Evolutionary conservation across 352 stramenopile genomes (phyloP), one percentile per base, ranked within the genome.

Genomic region (Phytopythium sindhum): DNA sequence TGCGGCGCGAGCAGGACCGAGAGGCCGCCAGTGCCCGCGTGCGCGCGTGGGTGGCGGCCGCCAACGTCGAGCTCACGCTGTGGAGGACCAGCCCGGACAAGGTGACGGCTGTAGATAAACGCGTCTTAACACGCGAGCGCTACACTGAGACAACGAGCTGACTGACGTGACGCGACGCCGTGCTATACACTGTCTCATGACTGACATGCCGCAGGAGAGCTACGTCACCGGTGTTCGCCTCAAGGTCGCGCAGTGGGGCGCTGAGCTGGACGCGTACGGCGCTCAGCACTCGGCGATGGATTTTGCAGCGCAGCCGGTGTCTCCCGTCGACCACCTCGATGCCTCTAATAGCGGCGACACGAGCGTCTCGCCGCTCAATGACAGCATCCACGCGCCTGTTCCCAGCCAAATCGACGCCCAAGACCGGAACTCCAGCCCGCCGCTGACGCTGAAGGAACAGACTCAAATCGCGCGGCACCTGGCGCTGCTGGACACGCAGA

Each of bases 401-500:
- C 2, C 15, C 23, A 7, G 1, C 45, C 42, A 24, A 0, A 10
- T 3, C 15, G 42, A 10, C 42, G 42, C 0, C 12, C 42, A 24
- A 6, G 42, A 23, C 15, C 17, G 8, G 0, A 21, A 14, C 5
- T 53, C 21, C n/a, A 31, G 29, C 33, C 23, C 37, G 53, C 33
- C 53, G n/a, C 53, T 50, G 55, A 61, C 55, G 26, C 55, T 26
- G n/a, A 14, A 52, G 24, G 55, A 52, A 23, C 55, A 61, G 35
- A 61, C 33, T 21, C 39, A 39, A 12, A 26, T 50, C 6, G 55
- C 29, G 24, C 37, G 19, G 24, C 28, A 41, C 14, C 55, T 61
- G 23, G 55, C 24, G 55, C 55, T 61, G 55, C 55, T 61, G 23
- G 55, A 61, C 55, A n/a, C n/a, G 26, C 55, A 61, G 55, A 61